These are phyloP conservation scores for Aspergillus caelatus DNA, from an alignment of 2,329 filamentous ascomycete species.

Conservation along the genomic window DNA sequence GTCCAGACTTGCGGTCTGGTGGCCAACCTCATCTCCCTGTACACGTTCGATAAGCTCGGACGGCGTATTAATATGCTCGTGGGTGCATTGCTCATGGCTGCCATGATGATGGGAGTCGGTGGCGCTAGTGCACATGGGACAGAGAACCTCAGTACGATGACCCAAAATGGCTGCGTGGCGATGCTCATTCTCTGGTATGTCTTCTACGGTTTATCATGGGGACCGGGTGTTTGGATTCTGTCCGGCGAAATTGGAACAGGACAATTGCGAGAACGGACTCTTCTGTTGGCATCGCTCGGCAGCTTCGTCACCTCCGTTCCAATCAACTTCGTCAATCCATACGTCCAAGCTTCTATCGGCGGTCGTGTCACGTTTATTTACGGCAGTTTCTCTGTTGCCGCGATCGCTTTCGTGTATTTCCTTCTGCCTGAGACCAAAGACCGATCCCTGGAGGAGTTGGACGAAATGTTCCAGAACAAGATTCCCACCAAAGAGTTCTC, in stretches of 20 bases:
- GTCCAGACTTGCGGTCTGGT: background rate
- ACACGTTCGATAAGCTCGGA: background rate
- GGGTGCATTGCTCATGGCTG: background rate
- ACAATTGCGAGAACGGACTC: constrained; percentile 32
- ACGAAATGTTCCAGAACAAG: constrained; percentile 28
- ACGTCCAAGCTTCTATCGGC: constrained; percentile 30
- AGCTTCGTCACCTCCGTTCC: constrained; percentile 28
- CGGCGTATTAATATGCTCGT: background rate
- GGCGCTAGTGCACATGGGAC: background rate
- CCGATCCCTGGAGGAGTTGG: constrained; percentile 29
- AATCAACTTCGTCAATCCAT: constrained; percentile 34
- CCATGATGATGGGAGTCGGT: background rate
- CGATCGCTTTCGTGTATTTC: constrained; percentile 28
- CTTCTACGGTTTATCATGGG: constrained; percentile 20
- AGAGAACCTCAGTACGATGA: background rate
- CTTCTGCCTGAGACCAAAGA: constrained; percentile 29
- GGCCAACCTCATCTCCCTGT: background rate
- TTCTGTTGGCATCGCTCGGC: constrained; percentile 29
- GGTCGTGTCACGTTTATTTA: constrained; percentile 26
- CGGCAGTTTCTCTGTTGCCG: constrained; percentile 25
- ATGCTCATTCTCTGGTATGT: constrained; percentile 20
- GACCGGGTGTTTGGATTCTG: constrained; percentile 28
- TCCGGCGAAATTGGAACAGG: constrained; percentile 30
- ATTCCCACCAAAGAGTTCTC: background rate
- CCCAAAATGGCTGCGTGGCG: constrained; percentile 5